Conservation (phyloP, 2,329 filamentous ascomycete genomes). For the Verticillium longisporum region DNA sequence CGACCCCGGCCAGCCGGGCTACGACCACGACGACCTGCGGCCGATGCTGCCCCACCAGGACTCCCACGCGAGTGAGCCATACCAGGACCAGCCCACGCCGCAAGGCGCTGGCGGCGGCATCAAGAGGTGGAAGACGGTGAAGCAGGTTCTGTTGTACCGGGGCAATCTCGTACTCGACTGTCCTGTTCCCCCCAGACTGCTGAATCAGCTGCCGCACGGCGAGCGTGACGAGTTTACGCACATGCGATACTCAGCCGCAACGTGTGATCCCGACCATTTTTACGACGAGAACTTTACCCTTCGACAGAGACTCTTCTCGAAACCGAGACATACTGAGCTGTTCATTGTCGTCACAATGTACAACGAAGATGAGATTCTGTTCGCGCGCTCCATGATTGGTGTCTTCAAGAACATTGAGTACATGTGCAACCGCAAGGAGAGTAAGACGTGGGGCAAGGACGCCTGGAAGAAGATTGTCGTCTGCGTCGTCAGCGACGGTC, state of each 20-base stretch:
- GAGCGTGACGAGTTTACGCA: conserved; percentile 89
- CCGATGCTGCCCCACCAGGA: conserved; percentile 69
- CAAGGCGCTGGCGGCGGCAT: conserved; percentile 47
- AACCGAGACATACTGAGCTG: conserved; percentile 85
- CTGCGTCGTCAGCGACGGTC: conserved; percentile 92
- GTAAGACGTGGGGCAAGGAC: conserved; percentile 97
- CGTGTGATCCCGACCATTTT: conserved; percentile 86
- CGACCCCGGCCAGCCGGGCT: conserved; percentile 41
- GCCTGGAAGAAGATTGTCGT: conserved; percentile 99
- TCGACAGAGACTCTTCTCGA: conserved; percentile 85
- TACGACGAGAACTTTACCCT: conserved; percentile 85
- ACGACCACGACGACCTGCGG: conserved; percentile 63
- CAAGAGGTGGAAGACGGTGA: conserved; percentile 95
- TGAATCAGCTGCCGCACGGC: conserved; percentile 84
- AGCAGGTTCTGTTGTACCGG: conserved; percentile 94
- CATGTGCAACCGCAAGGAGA: conserved; percentile 89
- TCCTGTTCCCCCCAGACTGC: conserved; percentile 79
- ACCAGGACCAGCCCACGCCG: conserved; percentile 34
- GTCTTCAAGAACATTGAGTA: conserved; percentile 99
- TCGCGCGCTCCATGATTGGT: conserved; percentile 91
- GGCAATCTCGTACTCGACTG: conserved; percentile 97
- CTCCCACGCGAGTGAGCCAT: conserved; percentile 36
- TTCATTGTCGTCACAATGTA: conserved; percentile 99
- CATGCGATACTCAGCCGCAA: conserved; percentile 91
- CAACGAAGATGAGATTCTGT: conserved; percentile 95